Base-by-base conservation (phyloP, 768 basidiomycete genomes). In the Serendipita sp. region DNA sequence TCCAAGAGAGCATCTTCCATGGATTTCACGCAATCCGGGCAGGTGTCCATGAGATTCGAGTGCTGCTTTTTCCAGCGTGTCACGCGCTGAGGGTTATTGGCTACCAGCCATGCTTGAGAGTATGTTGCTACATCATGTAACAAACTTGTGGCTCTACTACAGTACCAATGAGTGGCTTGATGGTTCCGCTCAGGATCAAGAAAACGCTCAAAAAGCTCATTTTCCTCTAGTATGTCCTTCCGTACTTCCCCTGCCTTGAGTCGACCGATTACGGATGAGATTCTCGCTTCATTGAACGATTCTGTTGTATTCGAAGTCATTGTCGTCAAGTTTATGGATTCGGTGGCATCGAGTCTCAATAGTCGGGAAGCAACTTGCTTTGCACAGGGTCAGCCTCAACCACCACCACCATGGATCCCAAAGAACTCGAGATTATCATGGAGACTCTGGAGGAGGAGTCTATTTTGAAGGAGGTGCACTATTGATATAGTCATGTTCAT, bases 401-500 rank as follows among this genome's bases (percentile, higher is more conserved):
- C 41, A 13, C 41, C 41, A 63, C 48, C 63, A 64, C 23, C 45
- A 89, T 88, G 87, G 81, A 85, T 68, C 56, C 76, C 32, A 67
- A 75, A 11, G 81, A 83, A 66, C 73, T 86, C 41, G 80, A 82
- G 66, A 75, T 75, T 54, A 78, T 89, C 68, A 87, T 83, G 68
- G 68, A 71, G 23, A 72, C 85, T 34, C 78, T 88, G 32, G 85
- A 88, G 66, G 74, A 77, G 62, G 88, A 89, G 69, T 76, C 78
- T 44, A 82, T 83, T 56, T 73, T 85, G 18, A 78, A 80, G 72
- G 88, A 89, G 79, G 88, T 87, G 72, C 68, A 72, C 23, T 70
- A 62, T 51, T 18, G n/a, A 41, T 13, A 5, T 51, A 5, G 48
- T 18, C 7, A 5, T 5, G 5, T 8, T n/a, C 18, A n/a, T 51